Base-by-base conservation (phyloP, 352 stramenopile genomes). In the Albugo candida region DNA sequence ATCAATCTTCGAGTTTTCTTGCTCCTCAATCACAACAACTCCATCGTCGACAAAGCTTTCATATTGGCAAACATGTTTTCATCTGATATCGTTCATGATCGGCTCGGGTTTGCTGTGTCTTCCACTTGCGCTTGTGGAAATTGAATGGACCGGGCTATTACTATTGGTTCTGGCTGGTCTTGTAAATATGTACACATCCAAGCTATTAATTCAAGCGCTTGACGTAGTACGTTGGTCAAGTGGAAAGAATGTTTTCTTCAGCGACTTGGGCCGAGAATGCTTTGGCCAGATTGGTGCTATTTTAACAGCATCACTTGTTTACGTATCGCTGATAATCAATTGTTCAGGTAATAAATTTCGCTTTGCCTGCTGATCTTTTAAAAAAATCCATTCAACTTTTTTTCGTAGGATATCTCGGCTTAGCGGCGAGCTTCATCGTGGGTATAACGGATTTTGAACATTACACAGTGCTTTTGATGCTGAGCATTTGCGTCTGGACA, bases 11-110 rank as follows among this genome's bases (percentile, higher is more conserved):
- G 24, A 31, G 24, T 31, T 31, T 31, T 31, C 24, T 31, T 31
- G 24, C 24, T 31, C 24, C 24, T 31, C 24, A 31, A 31, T 31
- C 24, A 31, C 24, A 10, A 31, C 24, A 31, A 31, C 24, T 8
- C 24, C 24, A 8, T 31, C 24, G 3, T 31, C 24, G 24, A 31
- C 24, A 31, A 31, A 31, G 24, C 24, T 31, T 31, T 31, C 24
- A 31, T 31, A 31, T 31, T 31, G 24, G 24, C 24, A 31, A 31
- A 31, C 24, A 31, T 31, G 24, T 8, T 82, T 66, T 47, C 74
- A 83, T 42, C 46, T 86, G 41, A 56, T 83, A 49, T 83, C 74
- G 27, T 86, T 77, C 56, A 81, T 81, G 50, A 72, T 70, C 13
- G 74, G 74, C 53, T 76, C 70, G 4, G 74, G 74, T 0, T 74